Evolutionary conservation across 2,329 filamentous ascomycete species (phyloP).

Genomic region (Elsinoe ampelina): DNA sequence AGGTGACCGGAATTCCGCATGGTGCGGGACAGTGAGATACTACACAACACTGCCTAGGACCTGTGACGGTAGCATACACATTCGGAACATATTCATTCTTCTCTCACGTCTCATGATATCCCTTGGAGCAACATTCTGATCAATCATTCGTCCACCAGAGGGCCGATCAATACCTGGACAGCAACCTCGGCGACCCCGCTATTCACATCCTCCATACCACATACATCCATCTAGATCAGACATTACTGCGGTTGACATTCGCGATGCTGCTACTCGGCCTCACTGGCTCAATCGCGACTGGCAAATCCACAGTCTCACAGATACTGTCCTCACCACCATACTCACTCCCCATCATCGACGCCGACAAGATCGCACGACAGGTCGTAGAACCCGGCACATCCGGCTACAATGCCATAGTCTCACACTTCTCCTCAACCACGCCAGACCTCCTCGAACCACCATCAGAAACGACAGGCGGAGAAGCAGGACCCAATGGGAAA

Average conservation of each 20-base stretch:
- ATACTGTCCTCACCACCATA: slow-evolving; percentile 74
- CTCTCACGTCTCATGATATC: too few species aligned
- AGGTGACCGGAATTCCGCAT: neutral
- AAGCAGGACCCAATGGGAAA: slow-evolving; percentile 48
- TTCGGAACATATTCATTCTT: too few species aligned
- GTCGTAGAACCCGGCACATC: slow-evolving; percentile 87
- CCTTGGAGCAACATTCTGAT: too few species aligned
- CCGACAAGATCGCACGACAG: slow-evolving; percentile 81
- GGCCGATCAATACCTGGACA: neutral
- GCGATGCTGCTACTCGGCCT: slow-evolving; percentile 94
- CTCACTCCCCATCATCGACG: slow-evolving; percentile 83
- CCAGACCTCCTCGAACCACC: slow-evolving; percentile 71
- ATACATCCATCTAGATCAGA: neutral
- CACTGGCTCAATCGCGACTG: slow-evolving; percentile 93
- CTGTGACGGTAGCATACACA: too few species aligned
- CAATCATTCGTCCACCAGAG: too few species aligned
- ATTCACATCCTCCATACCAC: neutral
- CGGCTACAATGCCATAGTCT: slow-evolving; percentile 74
- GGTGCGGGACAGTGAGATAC: neutral
- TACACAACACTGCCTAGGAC: neutral
- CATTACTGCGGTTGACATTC: neutral
- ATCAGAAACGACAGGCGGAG: slow-evolving; percentile 33
- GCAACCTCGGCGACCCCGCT: neutral
- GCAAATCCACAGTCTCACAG: slow-evolving; percentile 89
- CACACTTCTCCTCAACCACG: slow-evolving; percentile 70